A percentile compares a stretch with the other conserved stretches of the same genome.
These are phyloP conservation scores for Rhizopogon salebrosus DNA, from an alignment of 768 basidiomycete species.

Conservation along the genomic window DNA sequence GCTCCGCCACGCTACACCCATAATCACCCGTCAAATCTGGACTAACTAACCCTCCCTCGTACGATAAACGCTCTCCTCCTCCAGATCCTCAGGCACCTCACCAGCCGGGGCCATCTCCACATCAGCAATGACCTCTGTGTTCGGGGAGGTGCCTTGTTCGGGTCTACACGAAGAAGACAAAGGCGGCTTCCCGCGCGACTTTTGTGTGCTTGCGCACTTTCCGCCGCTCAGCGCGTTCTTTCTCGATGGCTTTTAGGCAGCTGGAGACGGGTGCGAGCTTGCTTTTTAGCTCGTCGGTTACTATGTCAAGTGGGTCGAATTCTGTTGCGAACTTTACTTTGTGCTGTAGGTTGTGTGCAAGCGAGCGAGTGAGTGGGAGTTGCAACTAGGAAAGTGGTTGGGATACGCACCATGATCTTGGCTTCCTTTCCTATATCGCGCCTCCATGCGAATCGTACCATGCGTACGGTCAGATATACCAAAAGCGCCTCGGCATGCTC, in stretches of 20 bases:
- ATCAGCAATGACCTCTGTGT: conserved; percentile 47
- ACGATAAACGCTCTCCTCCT: conserved; percentile 62
- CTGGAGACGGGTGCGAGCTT: conserved; percentile 69
- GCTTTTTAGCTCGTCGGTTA: conserved; percentile 69
- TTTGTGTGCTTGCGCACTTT: conserved; percentile 80
- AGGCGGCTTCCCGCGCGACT: conserved; percentile 16
- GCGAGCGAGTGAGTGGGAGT: too few species aligned
- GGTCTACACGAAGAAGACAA: conserved; percentile 15
- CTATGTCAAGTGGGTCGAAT: conserved; percentile 80
- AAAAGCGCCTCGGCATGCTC: neutral
- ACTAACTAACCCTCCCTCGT: conserved; percentile 64
- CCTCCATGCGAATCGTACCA: conserved; percentile 96
- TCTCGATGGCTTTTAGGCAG: conserved; percentile 74
- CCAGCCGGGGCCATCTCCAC: conserved; percentile 33
- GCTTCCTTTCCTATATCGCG: conserved; percentile 88
- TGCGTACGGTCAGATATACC: conserved; percentile 88
- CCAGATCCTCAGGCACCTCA: conserved; percentile 32
- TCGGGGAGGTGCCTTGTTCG: conserved; percentile 16
- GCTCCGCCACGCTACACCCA: conserved; percentile 70
- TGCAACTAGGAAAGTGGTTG: too few species aligned
- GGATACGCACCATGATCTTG: conserved; percentile 86
- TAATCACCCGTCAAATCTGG: conserved; percentile 59
- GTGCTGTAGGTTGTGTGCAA: conserved; percentile 53
- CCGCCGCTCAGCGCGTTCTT: conserved; percentile 76
- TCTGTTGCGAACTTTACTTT: conserved; percentile 92